Percentiles rank a stretch among this genome's conserved stretches.
Conservation (phyloP, 441 rosid genomes). For the Geranium incanum region DNA sequence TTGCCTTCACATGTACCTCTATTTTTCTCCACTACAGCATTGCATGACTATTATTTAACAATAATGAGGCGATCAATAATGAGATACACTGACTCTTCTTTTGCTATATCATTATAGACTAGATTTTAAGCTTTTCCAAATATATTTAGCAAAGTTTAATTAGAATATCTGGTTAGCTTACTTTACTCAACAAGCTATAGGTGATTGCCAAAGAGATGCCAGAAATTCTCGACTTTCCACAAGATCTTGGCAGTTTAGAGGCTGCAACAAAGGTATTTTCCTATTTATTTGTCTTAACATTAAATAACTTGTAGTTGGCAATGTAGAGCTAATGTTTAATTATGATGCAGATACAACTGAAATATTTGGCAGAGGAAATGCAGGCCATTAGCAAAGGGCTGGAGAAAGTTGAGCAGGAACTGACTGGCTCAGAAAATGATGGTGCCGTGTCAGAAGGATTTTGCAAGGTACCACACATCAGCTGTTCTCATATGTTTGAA, state of each 20-base stretch:
- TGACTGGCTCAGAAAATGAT: conserved; percentile 75
- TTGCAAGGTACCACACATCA: conserved; percentile 42
- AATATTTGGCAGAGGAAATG: conserved; percentile 92
- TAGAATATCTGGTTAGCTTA: not conserved
- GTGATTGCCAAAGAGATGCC: conserved; percentile 83
- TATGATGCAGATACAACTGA: conserved; percentile 72
- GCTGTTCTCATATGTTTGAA: no score
- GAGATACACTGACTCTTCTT: not conserved
- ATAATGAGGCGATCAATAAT: not conserved
- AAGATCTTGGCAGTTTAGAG: conserved; percentile 63
- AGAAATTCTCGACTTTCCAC: conserved; percentile 74
- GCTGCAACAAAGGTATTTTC: conserved; percentile 64
- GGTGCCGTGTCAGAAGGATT: conserved; percentile 68
- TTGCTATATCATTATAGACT: not conserved
- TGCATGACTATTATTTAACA: not conserved
- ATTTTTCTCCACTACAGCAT: not conserved
- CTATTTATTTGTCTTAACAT: not conserved
- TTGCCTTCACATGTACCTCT: not conserved
- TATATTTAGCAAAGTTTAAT: not conserved
- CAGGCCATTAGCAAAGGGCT: conserved; percentile 90
- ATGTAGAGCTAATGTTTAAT: conserved; percentile 14
- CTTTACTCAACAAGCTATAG: conserved; percentile 34
- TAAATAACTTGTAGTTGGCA: not conserved
- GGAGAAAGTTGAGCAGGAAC: conserved; percentile 82
- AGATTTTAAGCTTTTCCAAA: not conserved